A percentile compares a stretch with the other conserved stretches of the same genome.
Evolutionary conservation across 805 yeast genomes (phyloP).

Genomic region (Pichia nanzhaoensis): DNA sequence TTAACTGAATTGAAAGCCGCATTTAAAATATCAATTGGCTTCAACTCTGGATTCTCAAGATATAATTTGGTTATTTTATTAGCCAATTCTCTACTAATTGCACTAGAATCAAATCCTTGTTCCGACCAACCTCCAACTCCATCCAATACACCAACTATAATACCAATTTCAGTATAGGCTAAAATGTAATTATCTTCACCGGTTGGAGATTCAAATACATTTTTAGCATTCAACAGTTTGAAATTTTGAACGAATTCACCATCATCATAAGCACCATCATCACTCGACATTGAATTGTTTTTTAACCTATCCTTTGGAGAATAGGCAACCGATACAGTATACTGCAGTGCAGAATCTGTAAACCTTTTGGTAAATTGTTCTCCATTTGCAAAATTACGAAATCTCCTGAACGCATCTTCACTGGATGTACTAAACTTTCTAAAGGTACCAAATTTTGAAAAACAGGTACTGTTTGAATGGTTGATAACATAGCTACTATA

Average conservation of each 20-base stretch:
- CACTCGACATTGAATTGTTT: conserved; percentile 32
- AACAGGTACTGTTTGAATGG: background rate
- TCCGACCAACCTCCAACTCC: conserved; percentile 99
- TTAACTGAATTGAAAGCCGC: conserved; percentile 50
- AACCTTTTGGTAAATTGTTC: conserved; percentile 24
- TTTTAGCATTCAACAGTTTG: conserved; percentile 19
- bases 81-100: conserved; percentile 77
- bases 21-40: conserved; percentile 44
- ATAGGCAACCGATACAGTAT: conserved; percentile 60
- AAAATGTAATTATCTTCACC: conserved; percentile 75
- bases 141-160: conserved; percentile 81
- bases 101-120: conserved; percentile 83
- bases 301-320: conserved; percentile 61
- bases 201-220: conserved; percentile 44
- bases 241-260: conserved; percentile 24
- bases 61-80: conserved; percentile 40
- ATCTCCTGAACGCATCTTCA: conserved; percentile 21
- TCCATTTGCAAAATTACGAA: conserved; percentile 25
- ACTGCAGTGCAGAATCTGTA: conserved; percentile 31
- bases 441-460: conserved; percentile 10
- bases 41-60: conserved; percentile 18
- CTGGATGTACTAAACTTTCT: conserved; percentile 10
- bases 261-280: conserved; percentile 22
- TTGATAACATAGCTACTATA: background rate
- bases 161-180: conserved; percentile 35